These are phyloP conservation scores for Cercospora sp. DNA, from an alignment of 2,329 filamentous ascomycete genomes.

Conservation along the genomic window DNA sequence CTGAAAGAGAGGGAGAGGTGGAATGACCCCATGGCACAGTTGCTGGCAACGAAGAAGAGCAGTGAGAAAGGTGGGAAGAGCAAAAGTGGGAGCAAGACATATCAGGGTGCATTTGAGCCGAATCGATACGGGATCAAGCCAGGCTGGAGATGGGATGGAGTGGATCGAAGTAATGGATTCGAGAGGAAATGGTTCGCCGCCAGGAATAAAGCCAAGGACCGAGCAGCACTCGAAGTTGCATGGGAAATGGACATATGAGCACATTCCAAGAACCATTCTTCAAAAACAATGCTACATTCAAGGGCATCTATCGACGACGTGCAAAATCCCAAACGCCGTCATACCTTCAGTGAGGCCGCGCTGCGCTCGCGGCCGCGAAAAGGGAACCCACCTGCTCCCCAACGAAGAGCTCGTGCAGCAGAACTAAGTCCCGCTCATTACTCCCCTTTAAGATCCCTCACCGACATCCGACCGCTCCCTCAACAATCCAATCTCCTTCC, in stretches of 20 bases:
- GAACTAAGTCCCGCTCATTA: background rate
- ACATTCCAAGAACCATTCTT: background rate
- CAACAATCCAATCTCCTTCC: background rate
- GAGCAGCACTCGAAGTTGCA: conserved; percentile 79
- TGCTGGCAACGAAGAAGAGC: conserved; percentile 61
- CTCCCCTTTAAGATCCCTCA: background rate
- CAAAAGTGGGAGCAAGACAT: conserved; percentile 57
- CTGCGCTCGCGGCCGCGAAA: background rate
- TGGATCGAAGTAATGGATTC: conserved; percentile 90
- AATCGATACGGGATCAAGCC: conserved; percentile 94
- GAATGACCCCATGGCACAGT: conserved; percentile 90
- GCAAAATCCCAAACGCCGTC: background rate
- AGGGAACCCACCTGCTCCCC: background rate
- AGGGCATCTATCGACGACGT: background rate
- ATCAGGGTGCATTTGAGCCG: conserved; percentile 76
- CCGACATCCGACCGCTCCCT: background rate
- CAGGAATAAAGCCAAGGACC: conserved; percentile 73
- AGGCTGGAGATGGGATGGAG: conserved; percentile 94
- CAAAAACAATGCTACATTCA: background rate
- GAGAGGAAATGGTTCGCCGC: conserved; percentile 91
- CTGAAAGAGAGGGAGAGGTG: conserved; percentile 75
- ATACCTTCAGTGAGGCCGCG: background rate
- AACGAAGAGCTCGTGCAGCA: background rate
- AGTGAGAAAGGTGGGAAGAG: conserved; percentile 60
- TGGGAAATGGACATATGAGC: conserved; percentile 80